These are phyloP conservation scores for Panicum virgatum DNA, from an alignment of 202 grass and related monocot genomes.

Conservation along the genomic window DNA sequence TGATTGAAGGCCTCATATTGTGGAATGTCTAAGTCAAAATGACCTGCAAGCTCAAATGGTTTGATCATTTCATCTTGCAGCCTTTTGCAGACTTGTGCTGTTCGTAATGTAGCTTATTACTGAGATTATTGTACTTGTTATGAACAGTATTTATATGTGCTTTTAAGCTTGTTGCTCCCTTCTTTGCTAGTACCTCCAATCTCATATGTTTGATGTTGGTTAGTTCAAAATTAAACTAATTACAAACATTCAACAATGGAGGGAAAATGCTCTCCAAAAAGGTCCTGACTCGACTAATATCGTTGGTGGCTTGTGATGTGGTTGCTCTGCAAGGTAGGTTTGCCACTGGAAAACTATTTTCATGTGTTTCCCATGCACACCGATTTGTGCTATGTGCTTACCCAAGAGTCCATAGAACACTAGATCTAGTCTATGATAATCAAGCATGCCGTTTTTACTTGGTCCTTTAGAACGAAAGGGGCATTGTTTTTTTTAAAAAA, in stretches of 20 bases:
- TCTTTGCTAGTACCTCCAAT: neutral
- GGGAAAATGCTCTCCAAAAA: slow-evolving; percentile 2
- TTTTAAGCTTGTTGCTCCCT: slow-evolving; percentile 34
- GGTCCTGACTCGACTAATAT: neutral
- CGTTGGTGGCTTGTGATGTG: neutral
- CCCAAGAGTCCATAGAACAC: neutral
- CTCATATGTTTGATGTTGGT: neutral
- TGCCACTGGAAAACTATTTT: neutral
- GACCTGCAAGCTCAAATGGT: slow-evolving; percentile 27
- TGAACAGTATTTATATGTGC: slow-evolving; percentile 33
- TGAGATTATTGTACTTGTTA: slow-evolving; percentile 36
- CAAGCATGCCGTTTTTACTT: neutral
- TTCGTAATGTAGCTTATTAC: slow-evolving; percentile 49
- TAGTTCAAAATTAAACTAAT: neutral
- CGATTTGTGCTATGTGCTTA: neutral
- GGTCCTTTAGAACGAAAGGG: neutral
- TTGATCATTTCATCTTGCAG: slow-evolving; percentile 24
- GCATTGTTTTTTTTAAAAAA: neutral
- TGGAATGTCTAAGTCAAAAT: slow-evolving; percentile 32
- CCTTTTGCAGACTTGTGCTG: slow-evolving; percentile 19
- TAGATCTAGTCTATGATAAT: neutral
- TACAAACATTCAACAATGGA: neutral
- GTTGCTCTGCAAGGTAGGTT: neutral
- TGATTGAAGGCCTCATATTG: slow-evolving; percentile 58
- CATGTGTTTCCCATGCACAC: neutral